phyloP scores from a whole-genome alignment of 306 rosid genomes.

The Adenanthera pavonina region DNA sequence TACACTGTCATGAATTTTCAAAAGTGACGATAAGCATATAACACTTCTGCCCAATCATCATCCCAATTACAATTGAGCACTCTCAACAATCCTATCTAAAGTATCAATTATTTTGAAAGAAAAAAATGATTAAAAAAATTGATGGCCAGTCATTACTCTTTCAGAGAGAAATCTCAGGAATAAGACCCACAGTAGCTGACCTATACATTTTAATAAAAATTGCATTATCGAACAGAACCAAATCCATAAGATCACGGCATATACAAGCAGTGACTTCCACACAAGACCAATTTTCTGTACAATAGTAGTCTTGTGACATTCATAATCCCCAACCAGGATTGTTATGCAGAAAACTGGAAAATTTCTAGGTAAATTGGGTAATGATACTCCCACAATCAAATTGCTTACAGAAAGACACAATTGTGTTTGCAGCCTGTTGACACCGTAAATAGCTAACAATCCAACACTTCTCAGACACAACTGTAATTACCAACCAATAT shows the following conservation, averaged over 20 bases:
- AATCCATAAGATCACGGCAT: neutral
- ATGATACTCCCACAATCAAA: slow-evolving; percentile 2
- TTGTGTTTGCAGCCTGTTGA: neutral
- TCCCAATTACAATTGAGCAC: slow-evolving; percentile 1
- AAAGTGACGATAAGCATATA: neutral
- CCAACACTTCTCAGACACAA: neutral
- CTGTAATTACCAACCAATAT: neutral
- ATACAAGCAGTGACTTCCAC: slow-evolving; percentile 7
- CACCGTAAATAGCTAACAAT: neutral
- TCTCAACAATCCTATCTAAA: neutral
- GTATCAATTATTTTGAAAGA: neutral
- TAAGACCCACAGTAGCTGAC: neutral
- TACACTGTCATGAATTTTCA: neutral
- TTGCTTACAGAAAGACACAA: neutral
- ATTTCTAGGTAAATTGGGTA: neutral
- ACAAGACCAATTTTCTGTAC: slow-evolving; percentile 22
- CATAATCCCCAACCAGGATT: neutral
- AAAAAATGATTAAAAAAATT: neutral
- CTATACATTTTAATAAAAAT: neutral
- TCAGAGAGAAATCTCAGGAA: neutral
- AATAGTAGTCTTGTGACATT: slow-evolving; percentile 20
- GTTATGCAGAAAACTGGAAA: neutral
- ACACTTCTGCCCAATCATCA: slow-evolving; percentile 13
- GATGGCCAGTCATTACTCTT: neutral
- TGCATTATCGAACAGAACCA: slow-evolving; percentile 14